Percentiles rank a stretch among this genome's conserved stretches.
phyloP scores from a whole-genome alignment of 2,329 filamentous ascomycete genomes.

The Xylaria polymorpha region DNA sequence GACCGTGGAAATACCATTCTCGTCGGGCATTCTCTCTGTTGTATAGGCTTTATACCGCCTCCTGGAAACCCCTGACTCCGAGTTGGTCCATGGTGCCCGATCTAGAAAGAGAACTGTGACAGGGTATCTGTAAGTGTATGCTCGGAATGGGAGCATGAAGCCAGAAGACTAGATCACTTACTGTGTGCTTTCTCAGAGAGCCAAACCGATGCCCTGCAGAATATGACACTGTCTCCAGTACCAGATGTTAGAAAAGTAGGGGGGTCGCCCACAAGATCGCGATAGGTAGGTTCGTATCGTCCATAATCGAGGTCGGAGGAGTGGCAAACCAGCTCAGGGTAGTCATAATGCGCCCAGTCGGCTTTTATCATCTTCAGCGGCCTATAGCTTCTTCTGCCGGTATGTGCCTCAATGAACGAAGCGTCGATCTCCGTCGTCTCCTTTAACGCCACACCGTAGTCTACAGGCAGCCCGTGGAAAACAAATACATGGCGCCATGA shows the following conservation, averaged over 20 bases:
- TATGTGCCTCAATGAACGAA: constrained; percentile 32
- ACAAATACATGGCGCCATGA: constrained; percentile 34
- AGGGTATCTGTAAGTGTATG: background rate
- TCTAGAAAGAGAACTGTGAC: constrained; percentile 51
- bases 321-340: constrained; percentile 28
- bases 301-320: background rate
- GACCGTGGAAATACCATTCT: constrained; percentile 6
- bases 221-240: constrained; percentile 43
- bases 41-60: constrained; percentile 36
- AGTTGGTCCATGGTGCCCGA: constrained; percentile 42
- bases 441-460: constrained; percentile 13
- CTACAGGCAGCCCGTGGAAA: constrained; percentile 29
- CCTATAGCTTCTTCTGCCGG: constrained; percentile 24
- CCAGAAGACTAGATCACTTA: constrained; percentile 28
- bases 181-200: constrained; percentile 41
- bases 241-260: constrained; percentile 38
- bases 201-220: constrained; percentile 54
- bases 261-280: constrained; percentile 28
- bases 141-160: background rate
- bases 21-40: constrained; percentile 15
- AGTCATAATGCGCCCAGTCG: constrained; percentile 30
- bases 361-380: constrained; percentile 4
- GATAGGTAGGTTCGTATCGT: background rate
- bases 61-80: constrained; percentile 36
- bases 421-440: constrained; percentile 19